Evolutionary conservation across 257 asterid genomes (phyloP).

Genomic region (Fraxinus americana): DNA sequence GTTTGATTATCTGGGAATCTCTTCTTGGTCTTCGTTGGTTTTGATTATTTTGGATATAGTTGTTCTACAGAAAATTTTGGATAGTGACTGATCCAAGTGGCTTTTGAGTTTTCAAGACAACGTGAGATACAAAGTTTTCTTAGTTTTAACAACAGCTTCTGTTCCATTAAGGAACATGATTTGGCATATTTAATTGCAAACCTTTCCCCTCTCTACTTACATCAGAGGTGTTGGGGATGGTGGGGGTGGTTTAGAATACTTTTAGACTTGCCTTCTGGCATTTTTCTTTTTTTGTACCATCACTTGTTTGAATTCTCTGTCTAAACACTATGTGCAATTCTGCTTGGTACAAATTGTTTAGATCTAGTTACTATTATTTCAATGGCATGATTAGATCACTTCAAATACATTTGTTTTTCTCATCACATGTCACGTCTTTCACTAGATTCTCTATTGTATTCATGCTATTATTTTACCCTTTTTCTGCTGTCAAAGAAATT

Average conservation of each 20-base stretch:
- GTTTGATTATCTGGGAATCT: not conserved
- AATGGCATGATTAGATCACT: not conserved
- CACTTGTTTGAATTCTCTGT: not conserved
- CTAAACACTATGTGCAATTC: not conserved
- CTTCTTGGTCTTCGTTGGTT: not conserved
- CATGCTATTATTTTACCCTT: not conserved
- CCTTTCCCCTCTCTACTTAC: not conserved
- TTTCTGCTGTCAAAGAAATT: not conserved
- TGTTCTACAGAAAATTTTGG: not conserved
- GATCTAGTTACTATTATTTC: not conserved
- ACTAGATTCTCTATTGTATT: not conserved
- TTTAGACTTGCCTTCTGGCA: not conserved
- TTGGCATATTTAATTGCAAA: not conserved
- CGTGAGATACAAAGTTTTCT: slow-evolving; percentile 13
- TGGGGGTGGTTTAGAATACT: not conserved
- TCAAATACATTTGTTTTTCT: not conserved
- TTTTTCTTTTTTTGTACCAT: not conserved
- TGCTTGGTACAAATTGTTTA: not conserved
- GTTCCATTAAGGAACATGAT: not conserved
- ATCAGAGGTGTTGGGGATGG: not conserved
- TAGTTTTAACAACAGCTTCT: not conserved
- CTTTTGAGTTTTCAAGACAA: slow-evolving; percentile 19
- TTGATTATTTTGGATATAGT: not conserved
- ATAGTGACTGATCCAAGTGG: slow-evolving; percentile 11
- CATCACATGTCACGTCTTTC: not conserved